Base-by-base conservation (phyloP, 345 rosid species). In the Lepidium aucheri region DNA sequence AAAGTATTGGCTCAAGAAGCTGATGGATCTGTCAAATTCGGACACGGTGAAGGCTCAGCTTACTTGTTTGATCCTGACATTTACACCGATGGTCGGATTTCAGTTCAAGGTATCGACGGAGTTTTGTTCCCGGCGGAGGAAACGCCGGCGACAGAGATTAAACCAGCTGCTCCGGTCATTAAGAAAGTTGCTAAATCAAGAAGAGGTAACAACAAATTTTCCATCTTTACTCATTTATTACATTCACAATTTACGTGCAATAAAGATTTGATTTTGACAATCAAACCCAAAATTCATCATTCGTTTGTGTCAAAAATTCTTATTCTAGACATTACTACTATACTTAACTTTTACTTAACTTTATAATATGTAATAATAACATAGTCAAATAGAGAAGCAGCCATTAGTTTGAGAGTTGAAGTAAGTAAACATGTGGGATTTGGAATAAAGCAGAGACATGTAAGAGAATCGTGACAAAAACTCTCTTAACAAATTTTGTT, bases 1-100 rank as follows among this genome's bases (percentile, higher is more conserved):
- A 88, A 86, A 74, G 85, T 94, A 24, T 68, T 78, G 75, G 95
- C 99, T 2, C 85, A 80, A 73, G 99, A 94, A 81, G 97, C 97
- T 24, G 97, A 94, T 67, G 99, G 99, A 32, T 88, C 99, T 6
- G 99, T 94, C 18, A 86, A 79, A 56, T 90, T 94, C 57, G 99
- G 99, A 36, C 68, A 80, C 28, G 85, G 89, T 24, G 97, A 86
- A 18, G 85, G 78, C 15, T 79, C 91, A 0, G 97, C 93, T 10
- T 90, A 94, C 58, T 65, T 94, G 78, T 90, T 86, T 34, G 99
- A 94, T 36, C 99, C 99, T n/a, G 99, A 94, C 66, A 90, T 94
- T 40, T 90, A 85, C 59, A 89, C 93, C 2, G 99, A 94, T 33
- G 96, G 97, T 10, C 73, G 97, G 72, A 94, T 94, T 57, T 90